Evolutionary conservation across 1,139 yeast species (phyloP), one percentile per base, ranked within the genome.

Genomic region (Yamadazyma blattariae): DNA sequence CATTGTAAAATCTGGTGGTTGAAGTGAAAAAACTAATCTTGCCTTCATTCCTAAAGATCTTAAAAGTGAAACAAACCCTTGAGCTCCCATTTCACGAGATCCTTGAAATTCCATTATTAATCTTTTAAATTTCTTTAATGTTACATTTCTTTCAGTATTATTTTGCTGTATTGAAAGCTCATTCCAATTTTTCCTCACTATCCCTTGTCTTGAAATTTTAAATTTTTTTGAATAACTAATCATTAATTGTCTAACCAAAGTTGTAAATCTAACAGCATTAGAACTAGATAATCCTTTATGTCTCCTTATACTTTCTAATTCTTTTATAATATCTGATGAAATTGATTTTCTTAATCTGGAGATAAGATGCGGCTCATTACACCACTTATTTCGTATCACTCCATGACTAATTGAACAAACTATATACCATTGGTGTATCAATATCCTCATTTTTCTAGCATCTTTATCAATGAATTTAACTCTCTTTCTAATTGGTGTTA

Each of bases 1-100:
- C 13, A 57, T 46, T 0, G 92, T 80, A 48, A 79, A 83, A 54
- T 92, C 97, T 0, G 96, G 90, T 0, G 96, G 92, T 52, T 94
- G 99, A 17, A 90, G 50, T 0, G 96, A 89, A 48, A 81, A 80
- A 0, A 89, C 79, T 19, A 92, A 60, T 29, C 99, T 65, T 0
- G 94, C 81, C 32, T 79, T 74, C 20, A 92, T 64, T 1, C 86
- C 88, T 11, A 84, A 61, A 1, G 90, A 70, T 40, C 97, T 61
- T 31, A 89, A 57, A 2, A 90, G 52, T 0, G 87, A 78, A 8
- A 88, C 89, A 60, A 88, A 89, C 0, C 96, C 97, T 51, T 88
- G 96, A 0, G 94, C 89, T 0, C 85, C 86, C 6, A 87, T 41
- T 51, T 92, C 97, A 27, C 87, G 61, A 2, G 88, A 78, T 0